Evolutionary conservation across 805 yeast genomes (phyloP), one percentile per base, ranked within the genome.

Genomic region (Nakazawaea siamensis): DNA sequence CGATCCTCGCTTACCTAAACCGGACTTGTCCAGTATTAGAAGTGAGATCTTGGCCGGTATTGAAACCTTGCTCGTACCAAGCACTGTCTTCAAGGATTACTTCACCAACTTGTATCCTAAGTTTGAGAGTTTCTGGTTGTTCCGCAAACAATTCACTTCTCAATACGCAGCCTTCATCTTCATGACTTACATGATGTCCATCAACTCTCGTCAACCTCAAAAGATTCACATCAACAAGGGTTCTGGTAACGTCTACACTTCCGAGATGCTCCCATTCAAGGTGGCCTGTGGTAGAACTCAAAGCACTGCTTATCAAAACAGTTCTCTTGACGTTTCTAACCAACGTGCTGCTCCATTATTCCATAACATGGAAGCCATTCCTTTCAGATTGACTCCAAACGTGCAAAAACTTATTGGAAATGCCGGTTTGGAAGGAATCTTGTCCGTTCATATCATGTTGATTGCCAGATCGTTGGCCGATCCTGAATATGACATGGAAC

Each of bases 81-180:
- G 81, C 17, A 79, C 84, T 4, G 80, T 90, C 23, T 64, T 90
- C 64, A 77, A 77, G 50, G 83, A 83, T 44, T 81, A 83, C 54
- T 92, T 87, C 51, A 55, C 79, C 37, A 68, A 66, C 5, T 61
- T 77, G 27, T 92, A 78, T 56, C 69, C 80, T 10, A 71, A 76
- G 39, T 94, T 80, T 54, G 96, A 83, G 55, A 97, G 90, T 50
- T 92, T 90, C 66, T 92, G 98, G 98, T 60, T 90, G 34, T 92
- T 94, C 77, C 73, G 97, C 43, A 86, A 87, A 49, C 96, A 88
- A 51, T 94, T 92, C 52, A 76, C 96, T 4, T 80, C 94, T 18
- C 95, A 88, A 57, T 92, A 90, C 58, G 97, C 97, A 4, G 78
- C 95, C 0, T 82, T 92, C 48, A 76, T 86, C 29, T 90, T 90